Base-by-base conservation (phyloP, 2,329 filamentous ascomycete species). In the Cladosporium phlei region DNA sequence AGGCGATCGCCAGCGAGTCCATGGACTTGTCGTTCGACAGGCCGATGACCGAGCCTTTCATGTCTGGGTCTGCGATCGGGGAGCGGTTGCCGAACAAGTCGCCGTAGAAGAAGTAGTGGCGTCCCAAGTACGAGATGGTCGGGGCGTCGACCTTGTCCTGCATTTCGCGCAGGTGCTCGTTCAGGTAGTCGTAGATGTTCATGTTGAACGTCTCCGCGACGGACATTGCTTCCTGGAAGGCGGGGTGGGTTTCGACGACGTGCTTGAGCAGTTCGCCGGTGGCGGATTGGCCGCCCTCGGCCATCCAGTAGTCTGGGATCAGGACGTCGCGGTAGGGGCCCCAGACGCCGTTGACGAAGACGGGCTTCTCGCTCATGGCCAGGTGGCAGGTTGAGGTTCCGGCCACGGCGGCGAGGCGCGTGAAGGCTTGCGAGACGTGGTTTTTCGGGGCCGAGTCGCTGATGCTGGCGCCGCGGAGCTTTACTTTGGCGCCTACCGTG, bases 51-150 rank as follows among this genome's bases (percentile, higher is more conserved):
- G 87, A 82, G 20, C 93, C 93, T 55, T 85, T 86, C 93, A 98
- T 98, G 69, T 82, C 86, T 20, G 91, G 77, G 62, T 98, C 90
- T 3, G 93, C 91, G 48, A 98, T 79, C 1, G 93, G 93, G 16
- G 89, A 95, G 30, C 93, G 84, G 72, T 98, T 98, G 51, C 93
- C 93, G 78, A 94, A 97, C 3, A 97, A 77, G 63, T 98, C 93
- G 53, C 93, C 93, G 66, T 98, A 98, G 74, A 98, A 94, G 80
- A 98, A 98, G 72, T 95, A 86, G 68, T 98, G 91, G 7, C 91
- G 86, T 10, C 83, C 89, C 2, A 98, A 76, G 67, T 90, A 94
- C 14, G 88, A 84, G 52, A 97, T 78, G 43, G 80, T 82, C 0
- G 90, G 90, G 2, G 88, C 88, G 2, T 76, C 72, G 19, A 72